Base-by-base conservation (phyloP, 78 protist genomes). In the Protostelium mycophagum region DNA sequence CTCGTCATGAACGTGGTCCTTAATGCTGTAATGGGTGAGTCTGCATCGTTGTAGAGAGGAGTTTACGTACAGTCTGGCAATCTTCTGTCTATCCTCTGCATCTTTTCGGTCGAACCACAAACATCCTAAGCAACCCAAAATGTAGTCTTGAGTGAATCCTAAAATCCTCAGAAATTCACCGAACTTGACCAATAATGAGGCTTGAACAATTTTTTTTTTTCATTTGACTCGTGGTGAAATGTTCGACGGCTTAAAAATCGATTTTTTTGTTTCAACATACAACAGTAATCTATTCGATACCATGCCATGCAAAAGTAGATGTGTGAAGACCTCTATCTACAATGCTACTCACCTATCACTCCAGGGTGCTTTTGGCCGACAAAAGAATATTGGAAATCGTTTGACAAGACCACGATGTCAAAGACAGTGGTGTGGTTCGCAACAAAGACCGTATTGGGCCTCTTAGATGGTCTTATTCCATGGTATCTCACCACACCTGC, bases 51-150 rank as follows among this genome's bases (percentile, higher is more conserved):
- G 25, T 28, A 37, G 0, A 37, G 0, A 28, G 34, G 28, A 9
- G 28, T 0, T 84, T 85, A 85, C 92, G 35, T 28, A 91, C 90
- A 85, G 93, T 85, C 90, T 36, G 28, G 93, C 89, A 51, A 91
- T 89, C 38, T 84, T 37, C 38, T 36, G 29, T 63, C 96, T 51
- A 38, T 96, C 96, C 34, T 86, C 90, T 28, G 96, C 87, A 36
- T 91, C 95, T 5, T 85, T 91, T 39, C 98, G 90, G 86, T 97
- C 98, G 85, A 97, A 97, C 99, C 99, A 97, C 5, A 97, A 87
- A 90, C 95, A 92, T 28, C 94, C 94, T 29, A 92, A 86, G 63
- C 94, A 88, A 34, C 34, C 83, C 16, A 97, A 90, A 34, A 97
- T 35, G 88, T 92, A 34, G 28, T 97, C 95, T 86, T 97, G 99